These are phyloP conservation scores for Fonsecaea monophora DNA, from an alignment of 2,329 filamentous ascomycete genomes.

Conservation along the genomic window DNA sequence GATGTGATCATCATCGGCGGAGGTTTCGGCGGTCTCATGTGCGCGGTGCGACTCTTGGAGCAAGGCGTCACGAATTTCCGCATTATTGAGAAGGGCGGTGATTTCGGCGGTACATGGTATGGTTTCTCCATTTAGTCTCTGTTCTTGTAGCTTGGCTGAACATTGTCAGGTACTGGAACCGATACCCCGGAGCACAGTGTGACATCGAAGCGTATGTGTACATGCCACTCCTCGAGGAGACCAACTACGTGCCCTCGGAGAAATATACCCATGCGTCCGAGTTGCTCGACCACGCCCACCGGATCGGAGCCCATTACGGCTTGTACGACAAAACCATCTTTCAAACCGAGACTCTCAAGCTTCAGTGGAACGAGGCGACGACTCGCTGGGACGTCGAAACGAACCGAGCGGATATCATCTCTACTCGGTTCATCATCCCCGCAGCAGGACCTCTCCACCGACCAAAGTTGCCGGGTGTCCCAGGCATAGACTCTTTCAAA, in stretches of 20 bases:
- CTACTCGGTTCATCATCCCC: constrained; percentile 50
- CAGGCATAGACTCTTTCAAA: constrained; percentile 44
- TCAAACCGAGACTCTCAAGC: constrained; percentile 31
- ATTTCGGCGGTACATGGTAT: constrained; percentile 38
- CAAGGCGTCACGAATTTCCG: constrained; percentile 18
- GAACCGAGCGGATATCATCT: constrained; percentile 41
- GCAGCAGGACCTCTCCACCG: constrained; percentile 49
- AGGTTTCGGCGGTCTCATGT: constrained; percentile 16
- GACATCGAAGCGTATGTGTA: constrained; percentile 34
- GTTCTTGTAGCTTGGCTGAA: background rate
- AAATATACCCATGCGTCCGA: constrained; percentile 34
- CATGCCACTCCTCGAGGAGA: constrained; percentile 35
- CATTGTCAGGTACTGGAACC: constrained; percentile 35
- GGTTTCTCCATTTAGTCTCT: background rate
- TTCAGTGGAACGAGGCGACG: constrained; percentile 29
- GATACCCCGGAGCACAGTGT: constrained; percentile 39
- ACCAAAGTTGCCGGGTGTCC: constrained; percentile 40
- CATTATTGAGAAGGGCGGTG: constrained; percentile 21
- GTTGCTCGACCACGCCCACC: constrained; percentile 29
- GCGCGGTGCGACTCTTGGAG: constrained; percentile 27
- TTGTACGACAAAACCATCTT: constrained; percentile 31
- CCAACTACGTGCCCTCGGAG: constrained; percentile 32
- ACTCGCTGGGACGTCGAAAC: constrained; percentile 35
- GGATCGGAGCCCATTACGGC: constrained; percentile 26
- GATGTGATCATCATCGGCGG: constrained; percentile 24